phyloP scores from a whole-genome alignment of 2,329 filamentous ascomycete genomes.

The Shiraia sp. region DNA sequence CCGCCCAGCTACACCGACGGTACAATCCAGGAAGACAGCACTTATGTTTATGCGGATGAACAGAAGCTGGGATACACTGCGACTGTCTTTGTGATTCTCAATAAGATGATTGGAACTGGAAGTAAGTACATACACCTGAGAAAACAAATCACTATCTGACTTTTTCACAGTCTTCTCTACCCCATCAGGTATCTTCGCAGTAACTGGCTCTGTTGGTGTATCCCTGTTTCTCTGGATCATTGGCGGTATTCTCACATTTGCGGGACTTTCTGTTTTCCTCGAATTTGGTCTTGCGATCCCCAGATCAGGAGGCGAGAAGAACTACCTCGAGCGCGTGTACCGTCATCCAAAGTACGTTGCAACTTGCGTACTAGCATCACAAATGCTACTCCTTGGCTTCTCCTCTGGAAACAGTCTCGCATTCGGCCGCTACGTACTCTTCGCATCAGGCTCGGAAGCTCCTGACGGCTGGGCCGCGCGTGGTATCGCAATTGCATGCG shows the following conservation, averaged over 20 bases:
- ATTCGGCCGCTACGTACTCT: constrained; percentile 62
- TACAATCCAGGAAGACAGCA: constrained; percentile 37
- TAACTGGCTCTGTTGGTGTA: constrained; percentile 60
- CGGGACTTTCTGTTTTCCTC: constrained; percentile 64
- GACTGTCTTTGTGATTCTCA: constrained; percentile 40
- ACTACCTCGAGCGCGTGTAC: constrained; percentile 68
- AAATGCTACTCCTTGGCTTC: constrained; percentile 66
- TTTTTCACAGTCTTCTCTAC: constrained; percentile 55
- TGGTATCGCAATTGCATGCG: constrained; percentile 51
- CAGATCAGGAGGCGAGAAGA: constrained; percentile 66
- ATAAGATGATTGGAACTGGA: constrained; percentile 37
- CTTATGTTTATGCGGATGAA: constrained; percentile 36
- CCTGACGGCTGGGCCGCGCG: constrained; percentile 61
- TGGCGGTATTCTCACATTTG: constrained; percentile 58
- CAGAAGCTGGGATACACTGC: constrained; percentile 40
- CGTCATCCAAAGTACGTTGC: constrained; percentile 61
- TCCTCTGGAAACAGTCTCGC: constrained; percentile 62
- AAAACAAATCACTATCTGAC: constrained; percentile 11
- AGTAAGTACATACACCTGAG: constrained; percentile 19
- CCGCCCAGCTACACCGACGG: constrained; percentile 24
- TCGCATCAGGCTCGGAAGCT: constrained; percentile 54
- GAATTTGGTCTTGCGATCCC: constrained; percentile 67
- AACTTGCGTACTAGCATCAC: constrained; percentile 62
- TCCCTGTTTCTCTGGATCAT: constrained; percentile 60
- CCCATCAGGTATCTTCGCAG: constrained; percentile 60